Conservation (phyloP, 768 basidiomycete species). For the Ramaria sp. region DNA sequence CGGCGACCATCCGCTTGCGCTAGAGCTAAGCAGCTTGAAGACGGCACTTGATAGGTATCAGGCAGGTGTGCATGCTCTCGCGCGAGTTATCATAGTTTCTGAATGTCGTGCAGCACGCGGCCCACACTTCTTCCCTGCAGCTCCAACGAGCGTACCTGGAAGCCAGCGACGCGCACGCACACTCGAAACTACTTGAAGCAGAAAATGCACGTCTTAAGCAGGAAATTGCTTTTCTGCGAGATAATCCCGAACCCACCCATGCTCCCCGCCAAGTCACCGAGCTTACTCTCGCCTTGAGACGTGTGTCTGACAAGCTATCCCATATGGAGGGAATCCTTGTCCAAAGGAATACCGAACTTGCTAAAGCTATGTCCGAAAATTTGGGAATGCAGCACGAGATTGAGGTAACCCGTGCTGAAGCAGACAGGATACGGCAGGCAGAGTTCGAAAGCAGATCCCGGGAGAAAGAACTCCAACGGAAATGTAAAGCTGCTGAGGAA, state of each 20-base stretch:
- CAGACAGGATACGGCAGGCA: conserved; percentile 38
- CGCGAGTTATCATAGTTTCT: neutral
- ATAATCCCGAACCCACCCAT: conserved; percentile 29
- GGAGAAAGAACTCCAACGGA: conserved; percentile 38
- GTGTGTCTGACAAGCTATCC: conserved; percentile 56
- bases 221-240: conserved; percentile 46
- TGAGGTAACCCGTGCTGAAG: conserved; percentile 45
- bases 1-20: conserved; percentile 33
- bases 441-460: conserved; percentile 41
- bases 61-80: conserved; percentile 17
- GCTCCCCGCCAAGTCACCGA: conserved; percentile 33
- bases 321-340: conserved; percentile 46
- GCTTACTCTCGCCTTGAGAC: conserved; percentile 57
- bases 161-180: conserved; percentile 35
- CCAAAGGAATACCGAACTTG: conserved; percentile 36
- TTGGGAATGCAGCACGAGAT: conserved; percentile 29
- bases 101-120: conserved; percentile 48
- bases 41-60: conserved; percentile 38
- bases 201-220: conserved; percentile 47
- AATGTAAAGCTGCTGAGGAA: conserved; percentile 40
- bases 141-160: conserved; percentile 55
- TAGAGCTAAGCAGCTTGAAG: conserved; percentile 36
- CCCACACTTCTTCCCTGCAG: conserved; percentile 51
- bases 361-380: conserved; percentile 31
- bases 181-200: conserved; percentile 36